phyloP scores from a whole-genome alignment of 306 rosid species.

The Quercus rubra region DNA sequence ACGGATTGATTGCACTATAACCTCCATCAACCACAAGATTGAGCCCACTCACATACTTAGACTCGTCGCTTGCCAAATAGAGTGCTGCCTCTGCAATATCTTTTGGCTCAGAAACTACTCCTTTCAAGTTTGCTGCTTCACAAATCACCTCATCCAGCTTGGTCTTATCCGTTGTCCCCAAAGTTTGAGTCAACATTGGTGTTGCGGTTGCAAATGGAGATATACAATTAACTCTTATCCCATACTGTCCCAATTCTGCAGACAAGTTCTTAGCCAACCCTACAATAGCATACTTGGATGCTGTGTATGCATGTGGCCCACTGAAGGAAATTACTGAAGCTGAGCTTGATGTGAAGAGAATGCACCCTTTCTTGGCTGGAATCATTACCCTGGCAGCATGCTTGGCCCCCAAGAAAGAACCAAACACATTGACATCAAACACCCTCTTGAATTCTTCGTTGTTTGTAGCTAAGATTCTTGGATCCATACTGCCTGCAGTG shows the following conservation, averaged over 20 bases:
- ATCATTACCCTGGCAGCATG: slow-evolving; percentile 36
- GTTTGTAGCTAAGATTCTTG: neutral
- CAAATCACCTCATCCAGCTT: slow-evolving; percentile 20
- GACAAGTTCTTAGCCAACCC: neutral
- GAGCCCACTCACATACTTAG: slow-evolving; percentile 7
- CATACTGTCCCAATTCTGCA: neutral
- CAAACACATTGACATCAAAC: neutral
- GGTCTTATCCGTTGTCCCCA: neutral
- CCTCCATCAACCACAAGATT: neutral
- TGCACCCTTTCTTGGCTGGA: neutral
- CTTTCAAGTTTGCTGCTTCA: slow-evolving; percentile 27
- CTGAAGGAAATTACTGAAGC: neutral
- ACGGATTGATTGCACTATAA: neutral
- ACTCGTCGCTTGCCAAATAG: slow-evolving; percentile 33
- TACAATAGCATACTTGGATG: neutral
- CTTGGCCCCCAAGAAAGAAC: slow-evolving; percentile 24
- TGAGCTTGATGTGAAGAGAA: neutral
- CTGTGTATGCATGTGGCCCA: neutral
- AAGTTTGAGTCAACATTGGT: neutral
- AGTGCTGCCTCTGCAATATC: slow-evolving; percentile 43
- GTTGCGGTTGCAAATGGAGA: neutral
- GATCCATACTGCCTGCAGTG: neutral
- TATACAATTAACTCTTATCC: neutral
- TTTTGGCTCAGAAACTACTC: slow-evolving; percentile 24
- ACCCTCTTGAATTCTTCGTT: neutral